Evolutionary conservation across 345 rosid species (phyloP).

Genomic region (Citrus maxima): DNA sequence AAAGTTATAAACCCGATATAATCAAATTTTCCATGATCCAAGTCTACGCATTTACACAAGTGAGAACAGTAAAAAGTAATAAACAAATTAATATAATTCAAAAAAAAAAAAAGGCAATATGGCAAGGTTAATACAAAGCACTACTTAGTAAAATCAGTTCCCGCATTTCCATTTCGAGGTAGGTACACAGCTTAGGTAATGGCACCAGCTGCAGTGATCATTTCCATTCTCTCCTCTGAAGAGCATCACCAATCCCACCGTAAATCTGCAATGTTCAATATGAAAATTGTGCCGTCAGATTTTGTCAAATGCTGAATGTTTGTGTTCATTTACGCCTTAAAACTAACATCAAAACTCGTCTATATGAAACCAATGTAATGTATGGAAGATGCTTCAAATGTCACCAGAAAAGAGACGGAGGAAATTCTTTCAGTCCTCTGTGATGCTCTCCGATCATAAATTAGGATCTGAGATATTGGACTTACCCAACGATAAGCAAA

Average conservation of each 20-base stretch:
- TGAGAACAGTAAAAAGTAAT: constrained; percentile 14
- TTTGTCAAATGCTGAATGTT: neutral
- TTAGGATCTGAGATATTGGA: neutral
- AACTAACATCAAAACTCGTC: neutral
- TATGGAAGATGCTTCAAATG: neutral
- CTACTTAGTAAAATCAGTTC: constrained; percentile 12
- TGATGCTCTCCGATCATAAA: neutral
- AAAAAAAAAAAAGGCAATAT: neutral
- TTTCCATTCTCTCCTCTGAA: constrained; percentile 82
- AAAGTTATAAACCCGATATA: neutral
- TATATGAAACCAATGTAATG: neutral
- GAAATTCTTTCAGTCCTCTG: no score
- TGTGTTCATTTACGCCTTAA: neutral
- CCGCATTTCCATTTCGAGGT: constrained; percentile 81
- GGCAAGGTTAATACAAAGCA: neutral
- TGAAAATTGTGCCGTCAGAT: neutral
- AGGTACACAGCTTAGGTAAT: constrained; percentile 83
- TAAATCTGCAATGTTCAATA: constrained; percentile 43
- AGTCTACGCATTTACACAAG: constrained; percentile 15
- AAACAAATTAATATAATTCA: constrained; percentile 19
- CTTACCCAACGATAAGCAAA: constrained; percentile 64
- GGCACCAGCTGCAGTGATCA: constrained; percentile 97
- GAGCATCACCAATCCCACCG: constrained; percentile 70
- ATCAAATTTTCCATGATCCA: neutral
- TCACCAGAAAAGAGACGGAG: neutral